Base-by-base conservation (phyloP, 306 rosid species). In the Lathyrus aphaca region DNA sequence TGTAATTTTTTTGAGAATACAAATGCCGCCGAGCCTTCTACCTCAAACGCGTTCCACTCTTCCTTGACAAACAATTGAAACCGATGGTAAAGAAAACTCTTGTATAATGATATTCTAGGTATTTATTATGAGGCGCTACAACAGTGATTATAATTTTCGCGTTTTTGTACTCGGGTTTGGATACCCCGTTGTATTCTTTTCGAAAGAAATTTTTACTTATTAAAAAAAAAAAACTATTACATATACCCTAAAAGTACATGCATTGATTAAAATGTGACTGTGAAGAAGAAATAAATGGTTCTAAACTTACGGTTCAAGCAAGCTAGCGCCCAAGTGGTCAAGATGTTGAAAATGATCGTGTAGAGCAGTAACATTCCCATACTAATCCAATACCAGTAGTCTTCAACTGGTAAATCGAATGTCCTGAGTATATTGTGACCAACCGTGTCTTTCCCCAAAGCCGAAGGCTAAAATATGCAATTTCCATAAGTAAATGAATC, bases 321-420 rank as follows among this genome's bases (percentile, higher is more conserved):
- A 73, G 86, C 42, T 81, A 92, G 76, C 48, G 92, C 85, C 82
- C 76, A 13, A 73, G 86, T 87, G 78, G 86, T 79, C 38, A 84
- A 8, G 74, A 16, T 15, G 81, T 89, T 92, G 86, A 89, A 92
- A 76, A 89, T 0, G 11, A 89, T 1, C 1, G 88, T 72, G 79
- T 86, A 87, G 49, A 60, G n/a, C 25, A 71, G 11, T 48, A 89
- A 50, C 58, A 72, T 75, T 65, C 83, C 89, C 42, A 89, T 32
- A 72, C 92, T 86, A 59, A 79, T 11, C 98, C 98, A 92, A 74
- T 86, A 89, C 96, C 96, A 89, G 65, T 76, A 23, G 71, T 80
- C 96, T 1, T 46, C 72, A 38, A n/a, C 56, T 9, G 96, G 96
- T 79, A 92, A 62, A 77, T 51, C 48, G 53, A 53, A 74, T 44